Evolutionary conservation across 2,329 filamentous ascomycete species (phyloP), one percentile per base, ranked within the genome.

Genomic region (Aspergillus ochraceus): DNA sequence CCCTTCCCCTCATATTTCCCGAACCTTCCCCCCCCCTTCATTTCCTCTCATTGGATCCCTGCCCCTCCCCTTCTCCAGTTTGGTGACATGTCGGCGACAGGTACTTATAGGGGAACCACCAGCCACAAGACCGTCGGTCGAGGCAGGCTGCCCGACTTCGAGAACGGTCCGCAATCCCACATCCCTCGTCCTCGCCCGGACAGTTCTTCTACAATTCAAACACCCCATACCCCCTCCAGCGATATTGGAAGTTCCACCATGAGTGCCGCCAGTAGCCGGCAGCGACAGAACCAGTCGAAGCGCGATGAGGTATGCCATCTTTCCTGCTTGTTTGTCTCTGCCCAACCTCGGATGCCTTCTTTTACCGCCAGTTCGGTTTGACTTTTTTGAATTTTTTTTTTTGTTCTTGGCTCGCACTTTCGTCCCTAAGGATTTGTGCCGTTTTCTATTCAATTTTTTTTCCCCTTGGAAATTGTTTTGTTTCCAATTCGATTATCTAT

Each of bases 251-350:
- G 76, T 64, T 90, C 91, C 57, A 88, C 90, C 46, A 86, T 97
- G 80, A 97, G 92, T 80, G 91, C 92, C 69, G 74, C 74, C 57
- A 98, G 94, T 78, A 98, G 94, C 79, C 88, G 95, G 73, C 91
- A 95, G 78, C 87, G 95, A 73, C 91, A 94, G 78, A 97, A 97
- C 81, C 94, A 97, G 84, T 90, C 89, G 68, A 98, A 98, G 82
- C 89, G 93, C 79, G 95, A 99, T 88, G 95, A 99, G 90, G 95
- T 99, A 66, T 60, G 62, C 36, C 36, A 42, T 42, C 14, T n/a
- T n/a, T 8, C 36, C 17, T n/a, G 26, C 54, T 29, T 36, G 50
- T 52, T 29, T 29, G 26, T 29, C 26, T 9, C 46, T 29, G 24
- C 30, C 22, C 24, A 22, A 30, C 42, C 6, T 29, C 19, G 20